Conservation (phyloP, 192 early-diverging fungal genomes). For the Lunasporangiospora selenospora region DNA sequence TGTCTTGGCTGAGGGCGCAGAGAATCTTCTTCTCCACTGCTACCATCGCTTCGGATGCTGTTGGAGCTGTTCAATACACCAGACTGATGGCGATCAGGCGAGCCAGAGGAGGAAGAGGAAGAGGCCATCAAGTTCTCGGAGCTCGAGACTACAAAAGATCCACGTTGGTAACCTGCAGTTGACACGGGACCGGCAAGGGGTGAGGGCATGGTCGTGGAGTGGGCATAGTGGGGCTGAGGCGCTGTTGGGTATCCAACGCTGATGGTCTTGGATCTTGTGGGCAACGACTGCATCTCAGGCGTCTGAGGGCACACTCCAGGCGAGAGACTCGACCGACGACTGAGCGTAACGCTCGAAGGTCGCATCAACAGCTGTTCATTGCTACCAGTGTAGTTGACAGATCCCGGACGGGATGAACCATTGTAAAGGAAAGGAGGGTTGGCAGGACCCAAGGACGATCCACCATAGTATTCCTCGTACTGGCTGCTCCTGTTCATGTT, state of each 20-base stretch:
- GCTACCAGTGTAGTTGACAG: conserved; percentile 6
- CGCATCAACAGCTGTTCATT: conserved; percentile 13
- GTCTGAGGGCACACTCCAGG: conserved; percentile 3
- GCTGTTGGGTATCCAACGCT: background rate
- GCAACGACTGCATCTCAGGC: background rate
- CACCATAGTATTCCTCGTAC: conserved; percentile 18
- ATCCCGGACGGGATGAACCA: background rate
- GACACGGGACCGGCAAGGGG: no score
- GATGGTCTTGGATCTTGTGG: conserved; percentile 12
- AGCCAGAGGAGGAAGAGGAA: background rate
- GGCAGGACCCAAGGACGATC: background rate
- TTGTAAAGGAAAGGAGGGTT: no score
- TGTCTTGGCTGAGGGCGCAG: background rate
- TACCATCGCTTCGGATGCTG: background rate
- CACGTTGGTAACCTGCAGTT: no score
- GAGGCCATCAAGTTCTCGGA: background rate
- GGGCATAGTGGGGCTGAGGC: background rate
- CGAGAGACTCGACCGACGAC: conserved; percentile 26
- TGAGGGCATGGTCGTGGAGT: no score
- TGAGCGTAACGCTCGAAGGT: background rate
- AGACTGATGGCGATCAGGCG: background rate
- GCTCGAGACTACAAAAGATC: background rate
- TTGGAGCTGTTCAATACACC: background rate
- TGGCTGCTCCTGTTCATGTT: conserved; percentile 11
- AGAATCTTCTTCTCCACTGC: background rate